Percentiles rank a stretch among this genome's conserved stretches.
Evolutionary conservation across 2,329 filamentous ascomycete species (phyloP).

Genomic region (Akanthomyces uredinophilus): DNA sequence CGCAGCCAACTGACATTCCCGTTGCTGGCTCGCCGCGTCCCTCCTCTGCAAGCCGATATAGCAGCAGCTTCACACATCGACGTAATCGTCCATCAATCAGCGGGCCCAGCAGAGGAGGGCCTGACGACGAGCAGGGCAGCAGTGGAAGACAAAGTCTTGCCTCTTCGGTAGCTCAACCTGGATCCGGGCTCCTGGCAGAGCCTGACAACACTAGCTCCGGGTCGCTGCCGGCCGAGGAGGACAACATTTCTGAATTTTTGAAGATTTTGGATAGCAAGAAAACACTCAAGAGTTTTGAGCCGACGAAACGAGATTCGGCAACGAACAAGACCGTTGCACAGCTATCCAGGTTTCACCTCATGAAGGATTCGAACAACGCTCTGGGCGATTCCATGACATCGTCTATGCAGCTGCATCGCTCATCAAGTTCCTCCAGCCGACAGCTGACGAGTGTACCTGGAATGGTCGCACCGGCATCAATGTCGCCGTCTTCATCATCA

Average conservation of each 20-base stretch:
- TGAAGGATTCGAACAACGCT: constrained; percentile 83
- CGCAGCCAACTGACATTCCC: constrained; percentile 58
- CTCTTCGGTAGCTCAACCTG: constrained; percentile 65
- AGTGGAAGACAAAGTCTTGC: constrained; percentile 75
- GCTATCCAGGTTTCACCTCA: constrained; percentile 77
- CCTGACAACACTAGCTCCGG: constrained; percentile 61
- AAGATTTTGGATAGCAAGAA: constrained; percentile 84
- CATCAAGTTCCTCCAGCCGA: constrained; percentile 66
- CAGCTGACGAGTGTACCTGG: constrained; percentile 56
- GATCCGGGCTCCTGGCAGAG: constrained; percentile 73
- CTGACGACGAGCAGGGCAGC: constrained; percentile 68
- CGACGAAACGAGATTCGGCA: constrained; percentile 61
- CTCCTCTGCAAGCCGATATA: constrained; percentile 74
- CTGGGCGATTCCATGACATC: constrained; percentile 92
- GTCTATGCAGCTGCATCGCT: constrained; percentile 78
- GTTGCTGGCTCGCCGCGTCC: constrained; percentile 74
- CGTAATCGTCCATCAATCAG: constrained; percentile 72
- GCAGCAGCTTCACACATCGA: constrained; percentile 89
- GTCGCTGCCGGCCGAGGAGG: constrained; percentile 70
- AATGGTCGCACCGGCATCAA: constrained; percentile 66
- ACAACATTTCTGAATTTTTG: constrained; percentile 89
- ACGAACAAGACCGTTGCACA: constrained; percentile 74
- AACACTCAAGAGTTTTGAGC: constrained; percentile 75
- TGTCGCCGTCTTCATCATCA: constrained; percentile 84
- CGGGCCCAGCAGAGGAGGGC: constrained; percentile 56